phyloP scores from a whole-genome alignment of 1,139 yeast species.

The Protomyces macrosporus region DNA sequence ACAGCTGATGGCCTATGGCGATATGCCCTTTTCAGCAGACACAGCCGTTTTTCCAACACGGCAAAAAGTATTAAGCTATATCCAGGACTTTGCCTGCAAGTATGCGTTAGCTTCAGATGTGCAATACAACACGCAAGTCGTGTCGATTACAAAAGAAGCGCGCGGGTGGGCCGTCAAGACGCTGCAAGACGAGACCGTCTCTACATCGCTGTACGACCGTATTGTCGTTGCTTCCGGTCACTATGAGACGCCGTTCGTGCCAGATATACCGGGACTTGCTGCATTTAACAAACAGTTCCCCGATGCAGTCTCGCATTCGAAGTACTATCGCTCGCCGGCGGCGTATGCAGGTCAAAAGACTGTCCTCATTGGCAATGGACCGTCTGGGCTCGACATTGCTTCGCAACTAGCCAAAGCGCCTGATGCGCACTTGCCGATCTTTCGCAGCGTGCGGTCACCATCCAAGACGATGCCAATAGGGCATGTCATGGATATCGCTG shows the following conservation, averaged over 20 bases:
- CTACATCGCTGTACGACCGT: conserved; percentile 46
- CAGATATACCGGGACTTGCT: conserved; percentile 51
- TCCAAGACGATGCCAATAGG: conserved; percentile 38
- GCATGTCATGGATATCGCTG: conserved; percentile 42
- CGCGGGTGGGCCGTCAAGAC: conserved; percentile 1
- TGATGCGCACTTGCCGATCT: conserved; percentile 2
- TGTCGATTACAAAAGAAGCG: background rate
- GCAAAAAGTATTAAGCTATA: conserved; percentile 10
- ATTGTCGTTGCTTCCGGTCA: conserved; percentile 54
- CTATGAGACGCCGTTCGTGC: conserved; percentile 49
- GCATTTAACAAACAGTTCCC: conserved; percentile 49
- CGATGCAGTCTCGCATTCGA: conserved; percentile 53
- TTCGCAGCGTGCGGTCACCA: conserved; percentile 37
- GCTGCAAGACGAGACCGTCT: background rate
- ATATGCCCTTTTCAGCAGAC: background rate
- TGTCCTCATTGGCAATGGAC: conserved; percentile 57
- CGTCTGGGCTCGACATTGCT: conserved; percentile 58
- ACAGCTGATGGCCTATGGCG: conserved; percentile 23
- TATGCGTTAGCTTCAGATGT: background rate
- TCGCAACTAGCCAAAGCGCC: conserved; percentile 45
- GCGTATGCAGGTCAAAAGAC: conserved; percentile 44
- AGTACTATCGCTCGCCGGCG: conserved; percentile 51
- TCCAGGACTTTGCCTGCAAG: conserved; percentile 2
- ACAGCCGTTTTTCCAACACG: conserved; percentile 19
- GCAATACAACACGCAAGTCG: background rate